phyloP scores from a whole-genome alignment of 164 flowering plant species.

The Brasenia schreberi region DNA sequence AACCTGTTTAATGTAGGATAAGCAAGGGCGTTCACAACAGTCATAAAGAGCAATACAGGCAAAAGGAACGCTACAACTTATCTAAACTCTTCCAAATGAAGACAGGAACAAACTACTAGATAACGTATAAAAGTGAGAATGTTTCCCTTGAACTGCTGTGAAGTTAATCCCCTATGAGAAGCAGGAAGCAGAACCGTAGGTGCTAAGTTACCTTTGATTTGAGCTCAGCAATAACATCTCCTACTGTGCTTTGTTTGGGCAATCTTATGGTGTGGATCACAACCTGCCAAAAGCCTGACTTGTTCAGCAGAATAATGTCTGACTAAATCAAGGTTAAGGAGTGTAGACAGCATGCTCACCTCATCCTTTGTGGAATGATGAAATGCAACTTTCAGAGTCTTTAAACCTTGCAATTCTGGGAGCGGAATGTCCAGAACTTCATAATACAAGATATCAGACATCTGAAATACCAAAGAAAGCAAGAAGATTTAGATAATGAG shows the following conservation, averaged over 20 bases:
- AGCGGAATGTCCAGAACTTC: slow-evolving; percentile 92
- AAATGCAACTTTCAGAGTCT: slow-evolving; percentile 83
- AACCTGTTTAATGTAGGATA: slow-evolving; percentile 39
- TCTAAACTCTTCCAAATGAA: neutral
- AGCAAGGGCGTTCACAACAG: neutral
- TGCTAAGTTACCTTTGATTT: slow-evolving; percentile 46
- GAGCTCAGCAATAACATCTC: slow-evolving; percentile 76
- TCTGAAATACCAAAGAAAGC: slow-evolving; percentile 29
- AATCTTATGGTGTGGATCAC: slow-evolving; percentile 69
- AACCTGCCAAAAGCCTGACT: slow-evolving; percentile 31
- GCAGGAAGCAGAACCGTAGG: no score
- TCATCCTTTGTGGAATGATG: slow-evolving; percentile 81
- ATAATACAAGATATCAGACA: slow-evolving; percentile 81
- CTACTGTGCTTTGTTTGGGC: slow-evolving; percentile 88
- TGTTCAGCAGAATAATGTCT: neutral
- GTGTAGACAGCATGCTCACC: slow-evolving; percentile 21
- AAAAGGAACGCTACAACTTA: neutral
- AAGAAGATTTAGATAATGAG: neutral
- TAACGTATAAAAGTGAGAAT: no score
- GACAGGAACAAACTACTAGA: no score
- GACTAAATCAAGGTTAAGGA: neutral
- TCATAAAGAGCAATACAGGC: neutral
- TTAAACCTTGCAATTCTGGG: slow-evolving; percentile 85
- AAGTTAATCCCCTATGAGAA: no score
- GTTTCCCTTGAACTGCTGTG: no score